A percentile compares a stretch with the other conserved stretches of the same genome.
Conservation (phyloP, 148 eudicot genomes). For the Pharnaceum exiguum region DNA sequence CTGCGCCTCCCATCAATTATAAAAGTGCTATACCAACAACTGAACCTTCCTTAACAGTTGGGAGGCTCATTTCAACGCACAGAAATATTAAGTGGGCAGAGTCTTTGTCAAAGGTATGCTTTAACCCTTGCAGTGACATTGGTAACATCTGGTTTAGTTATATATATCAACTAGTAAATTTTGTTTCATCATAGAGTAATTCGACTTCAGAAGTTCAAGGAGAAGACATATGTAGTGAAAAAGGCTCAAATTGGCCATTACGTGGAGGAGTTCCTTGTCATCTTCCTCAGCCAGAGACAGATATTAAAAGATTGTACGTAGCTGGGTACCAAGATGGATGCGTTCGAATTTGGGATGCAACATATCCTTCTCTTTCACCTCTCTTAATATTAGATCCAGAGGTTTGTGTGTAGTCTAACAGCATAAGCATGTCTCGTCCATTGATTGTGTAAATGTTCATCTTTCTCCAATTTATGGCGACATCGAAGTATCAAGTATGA, state of each 20-base stretch:
- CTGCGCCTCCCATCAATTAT: conserved; percentile 44
- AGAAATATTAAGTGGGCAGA: conserved; percentile 26
- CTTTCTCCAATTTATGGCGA: not conserved
- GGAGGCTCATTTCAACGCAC: conserved; percentile 41
- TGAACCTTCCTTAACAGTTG: conserved; percentile 75
- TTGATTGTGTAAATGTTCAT: not conserved
- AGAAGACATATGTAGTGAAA: conserved; percentile 17
- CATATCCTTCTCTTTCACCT: conserved; percentile 66
- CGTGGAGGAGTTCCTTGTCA: conserved; percentile 79
- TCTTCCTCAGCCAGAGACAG: conserved; percentile 32
- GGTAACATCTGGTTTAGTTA: not conserved
- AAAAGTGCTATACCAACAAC: conserved; percentile 57
- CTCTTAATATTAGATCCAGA: conserved; percentile 43
- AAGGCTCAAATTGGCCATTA: conserved; percentile 64
- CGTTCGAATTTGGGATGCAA: conserved; percentile 78
- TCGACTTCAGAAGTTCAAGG: conserved; percentile 33
- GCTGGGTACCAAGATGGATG: conserved; percentile 97
- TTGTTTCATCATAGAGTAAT: conserved; percentile 36
- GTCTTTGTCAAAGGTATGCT: conserved; percentile 49
- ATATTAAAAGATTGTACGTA: conserved; percentile 59
- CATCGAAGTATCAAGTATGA: not conserved
- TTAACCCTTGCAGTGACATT: not conserved
- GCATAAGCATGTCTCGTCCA: not conserved
- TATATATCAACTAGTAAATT: conserved; percentile 1
- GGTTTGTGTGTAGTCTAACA: conserved; percentile 41